Base-by-base conservation (phyloP, 75 land plant genomes). In the Picea glauca region DNA sequence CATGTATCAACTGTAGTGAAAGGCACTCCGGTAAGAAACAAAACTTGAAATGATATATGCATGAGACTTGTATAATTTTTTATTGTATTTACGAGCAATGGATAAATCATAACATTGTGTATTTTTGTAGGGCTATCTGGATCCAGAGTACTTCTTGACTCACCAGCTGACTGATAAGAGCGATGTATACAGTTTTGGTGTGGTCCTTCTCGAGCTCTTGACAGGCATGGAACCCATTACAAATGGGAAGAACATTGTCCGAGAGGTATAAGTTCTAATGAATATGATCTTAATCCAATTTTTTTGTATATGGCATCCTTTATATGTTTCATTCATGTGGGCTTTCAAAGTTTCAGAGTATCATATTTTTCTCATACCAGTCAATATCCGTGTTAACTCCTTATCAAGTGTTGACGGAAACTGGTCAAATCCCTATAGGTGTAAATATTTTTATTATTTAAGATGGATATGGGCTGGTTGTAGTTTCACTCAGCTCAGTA, bases 181-280 rank as follows among this genome's bases (percentile, higher is more conserved):
- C 84, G 99, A 96, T 80, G 99, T 96, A 38, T 96, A 96, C 65
- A 96, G 99, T 81, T 93, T 96, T 74, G 98, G 99, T 18, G 91
- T 96, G 60, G 99, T 96, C 13, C 80, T 96, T 46, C 86, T 96
- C 18, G 98, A 96, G 80, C 88, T 96, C 58, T 78, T 96, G 63
- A 96, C 99, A 0, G 95, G 95, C 14, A 92, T 94, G 98, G 90
- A 84, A 1, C 92, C 99, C 26, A 96, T 94, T 33, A 78, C 81
- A 5, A 81, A 91, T 77, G 99, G 99, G 38, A 94, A 89, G 77
- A 96, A 96, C 76, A 80, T 96, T 78, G 99, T 91, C n/a, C 81
- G 98, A 6, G 99, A 96, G 99, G 99, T 96, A 78, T 31, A 58
- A 59, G 38, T 62, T 56, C 14, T 4, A 9, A 9, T 50, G 2